Percentiles rank a stretch among this genome's conserved stretches.
Conservation (phyloP, 768 basidiomycete species). For the Xerocomus potaroensis region DNA sequence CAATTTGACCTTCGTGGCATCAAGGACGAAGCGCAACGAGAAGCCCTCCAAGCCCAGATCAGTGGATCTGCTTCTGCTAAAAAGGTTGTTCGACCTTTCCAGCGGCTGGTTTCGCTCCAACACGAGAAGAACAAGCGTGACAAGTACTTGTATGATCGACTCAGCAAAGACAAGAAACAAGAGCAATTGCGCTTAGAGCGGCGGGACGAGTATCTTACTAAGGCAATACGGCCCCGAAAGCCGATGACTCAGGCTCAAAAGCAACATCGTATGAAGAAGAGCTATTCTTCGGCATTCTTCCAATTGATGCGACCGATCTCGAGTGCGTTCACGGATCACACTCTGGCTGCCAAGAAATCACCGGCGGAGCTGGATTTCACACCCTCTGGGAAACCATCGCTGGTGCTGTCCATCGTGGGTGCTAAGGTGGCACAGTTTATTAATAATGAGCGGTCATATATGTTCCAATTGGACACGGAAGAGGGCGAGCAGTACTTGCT, state of each 20-base stretch:
- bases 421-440: conserved; percentile 66
- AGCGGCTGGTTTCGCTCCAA: conserved; percentile 56
- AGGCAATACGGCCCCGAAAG: conserved; percentile 60
- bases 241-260: conserved; percentile 55
- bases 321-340: conserved; percentile 73
- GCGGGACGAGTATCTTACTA: conserved; percentile 70
- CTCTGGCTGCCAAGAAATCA: conserved; percentile 47
- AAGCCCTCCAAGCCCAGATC: conserved; percentile 45
- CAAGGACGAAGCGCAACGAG: conserved; percentile 70
- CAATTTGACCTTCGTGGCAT: conserved; percentile 71
- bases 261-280: conserved; percentile 83
- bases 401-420: conserved; percentile 71
- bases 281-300: conserved; percentile 77
- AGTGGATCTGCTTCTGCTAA: conserved; percentile 46
- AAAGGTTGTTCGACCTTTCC: conserved; percentile 62
- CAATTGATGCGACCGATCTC: conserved; percentile 88
- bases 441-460: conserved; percentile 79
- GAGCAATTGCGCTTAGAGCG: conserved; percentile 72
- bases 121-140: conserved; percentile 83
- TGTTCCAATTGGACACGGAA: conserved; percentile 80
- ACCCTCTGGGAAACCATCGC: conserved; percentile 66
- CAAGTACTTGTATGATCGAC: conserved; percentile 58
- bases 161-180: conserved; percentile 70
- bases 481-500: conserved; percentile 82
- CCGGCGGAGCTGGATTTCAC: conserved; percentile 73